Evolutionary conservation across 1,284 basidiomycete species (phyloP), one percentile per base, ranked within the genome.

Genomic region (Tetrapyrgos nigripes): DNA sequence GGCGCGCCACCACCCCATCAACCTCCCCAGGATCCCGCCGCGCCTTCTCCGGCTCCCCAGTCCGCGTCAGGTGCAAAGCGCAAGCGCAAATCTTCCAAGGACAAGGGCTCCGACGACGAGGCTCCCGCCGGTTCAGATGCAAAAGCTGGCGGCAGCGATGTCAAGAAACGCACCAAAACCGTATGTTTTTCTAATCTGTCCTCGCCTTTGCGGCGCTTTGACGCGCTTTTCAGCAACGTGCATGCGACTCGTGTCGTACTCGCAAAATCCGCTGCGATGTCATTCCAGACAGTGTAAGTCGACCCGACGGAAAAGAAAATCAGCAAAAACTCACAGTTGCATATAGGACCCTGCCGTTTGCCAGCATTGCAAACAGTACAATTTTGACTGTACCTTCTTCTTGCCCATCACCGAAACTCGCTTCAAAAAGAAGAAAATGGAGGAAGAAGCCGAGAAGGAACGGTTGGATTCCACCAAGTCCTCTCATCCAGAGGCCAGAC

Each of bases 381-480:
- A 87, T 43, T 92, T 95, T 66, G 94, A 96, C 65, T 98, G 95
- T 73, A 97, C 95, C 13, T 98, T 96, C 77, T 97, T 97, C 81
- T 84, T 98, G 21, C 97, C 97, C 51, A 98, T 99, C 68, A 95
- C 96, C 19, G 97, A 98, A 74, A 99, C 96, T 0, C 88, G 96
- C 13, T 98, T 98, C 84, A 98, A 98, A 81, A 97, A 97, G 80
- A 94, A 95, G 78, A 90, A 91, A 66, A 62, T 85, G 46, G 89
- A 89, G 63, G 89, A 90, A 65, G 90, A 93, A 62, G 77, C 77
- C 0, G 75, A 78, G 43, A 74, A 77, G 64, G 79, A 86, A 66
- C 78, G 71, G 64, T 71, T 62, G 31, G 75, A 68, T 63, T 61
- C 61, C 50, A 65, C 58, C 55, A 76, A 75, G 26, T 61, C 70